phyloP scores from a whole-genome alignment of 1,139 yeast species.

The Kodamaea plutei region DNA sequence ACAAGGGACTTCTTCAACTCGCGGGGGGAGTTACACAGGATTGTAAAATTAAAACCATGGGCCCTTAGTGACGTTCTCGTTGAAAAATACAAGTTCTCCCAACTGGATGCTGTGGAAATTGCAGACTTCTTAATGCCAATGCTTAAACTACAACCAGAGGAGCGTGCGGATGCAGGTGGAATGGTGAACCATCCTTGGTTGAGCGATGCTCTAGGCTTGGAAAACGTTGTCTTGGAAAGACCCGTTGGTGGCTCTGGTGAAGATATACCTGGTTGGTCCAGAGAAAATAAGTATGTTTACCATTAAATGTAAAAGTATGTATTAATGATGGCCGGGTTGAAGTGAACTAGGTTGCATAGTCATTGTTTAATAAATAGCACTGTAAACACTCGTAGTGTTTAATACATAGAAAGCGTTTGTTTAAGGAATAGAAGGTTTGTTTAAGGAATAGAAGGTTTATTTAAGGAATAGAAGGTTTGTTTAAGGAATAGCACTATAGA shows the following conservation, averaged over 20 bases:
- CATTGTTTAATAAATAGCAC: no score
- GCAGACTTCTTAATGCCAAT: constrained; percentile 63
- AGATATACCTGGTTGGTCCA: constrained; percentile 74
- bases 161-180: constrained; percentile 51
- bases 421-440: no score
- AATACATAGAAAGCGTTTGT: no score
- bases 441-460: no score
- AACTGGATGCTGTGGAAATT: constrained; percentile 30
- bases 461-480: no score
- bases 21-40: constrained; percentile 24
- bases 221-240: constrained; percentile 24
- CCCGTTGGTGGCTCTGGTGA: constrained; percentile 63
- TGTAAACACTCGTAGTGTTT: no score
- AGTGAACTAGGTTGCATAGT: no score
- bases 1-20: constrained; percentile 41
- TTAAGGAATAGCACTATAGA: no score
- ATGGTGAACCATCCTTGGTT: constrained; percentile 44
- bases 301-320: constrained; percentile 1
- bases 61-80: constrained; percentile 43
- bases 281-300: constrained; percentile 20
- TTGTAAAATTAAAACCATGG: constrained; percentile 45
- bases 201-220: constrained; percentile 24
- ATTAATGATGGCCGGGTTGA: neutral
- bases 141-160: constrained; percentile 65
- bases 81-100: constrained; percentile 39